These are phyloP conservation scores for Arachis stenosperma DNA, from an alignment of 306 rosid genomes.

Conservation along the genomic window DNA sequence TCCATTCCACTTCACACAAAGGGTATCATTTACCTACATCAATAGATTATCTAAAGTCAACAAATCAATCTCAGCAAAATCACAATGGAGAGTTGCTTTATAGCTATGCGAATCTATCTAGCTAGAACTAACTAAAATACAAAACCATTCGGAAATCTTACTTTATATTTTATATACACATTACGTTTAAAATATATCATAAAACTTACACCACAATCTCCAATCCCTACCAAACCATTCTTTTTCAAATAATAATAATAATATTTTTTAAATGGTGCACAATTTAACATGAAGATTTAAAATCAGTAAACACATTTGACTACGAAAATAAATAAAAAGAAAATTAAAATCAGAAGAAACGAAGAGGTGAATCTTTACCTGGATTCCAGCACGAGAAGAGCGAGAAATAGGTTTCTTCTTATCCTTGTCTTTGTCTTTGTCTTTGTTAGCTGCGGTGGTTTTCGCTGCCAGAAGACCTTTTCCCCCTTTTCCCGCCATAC, in stretches of 20 bases:
- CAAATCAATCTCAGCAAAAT: not conserved
- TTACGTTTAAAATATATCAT: not conserved
- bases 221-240: not conserved
- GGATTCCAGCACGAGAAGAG: slow-evolving; percentile 96
- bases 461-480: slow-evolving; percentile 92
- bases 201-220: not conserved
- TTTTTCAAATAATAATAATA: too few species aligned
- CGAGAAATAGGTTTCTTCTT: slow-evolving; percentile 92
- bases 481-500: slow-evolving; percentile 97
- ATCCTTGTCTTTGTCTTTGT: slow-evolving; percentile 74
- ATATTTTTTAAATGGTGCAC: not conserved
- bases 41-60: not conserved
- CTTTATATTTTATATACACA: not conserved
- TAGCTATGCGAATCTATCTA: not conserved
- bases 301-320: not conserved
- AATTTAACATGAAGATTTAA: too few species aligned
- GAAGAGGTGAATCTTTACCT: slow-evolving; percentile 40
- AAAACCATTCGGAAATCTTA: not conserved
- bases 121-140: not conserved
- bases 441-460: slow-evolving; percentile 87
- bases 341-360: not conserved
- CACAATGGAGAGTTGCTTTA: not conserved
- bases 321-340: not conserved
- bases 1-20: not conserved
- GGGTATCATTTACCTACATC: not conserved